These are phyloP conservation scores for Suillus paluster DNA, from an alignment of 768 basidiomycete species.

Conservation along the genomic window DNA sequence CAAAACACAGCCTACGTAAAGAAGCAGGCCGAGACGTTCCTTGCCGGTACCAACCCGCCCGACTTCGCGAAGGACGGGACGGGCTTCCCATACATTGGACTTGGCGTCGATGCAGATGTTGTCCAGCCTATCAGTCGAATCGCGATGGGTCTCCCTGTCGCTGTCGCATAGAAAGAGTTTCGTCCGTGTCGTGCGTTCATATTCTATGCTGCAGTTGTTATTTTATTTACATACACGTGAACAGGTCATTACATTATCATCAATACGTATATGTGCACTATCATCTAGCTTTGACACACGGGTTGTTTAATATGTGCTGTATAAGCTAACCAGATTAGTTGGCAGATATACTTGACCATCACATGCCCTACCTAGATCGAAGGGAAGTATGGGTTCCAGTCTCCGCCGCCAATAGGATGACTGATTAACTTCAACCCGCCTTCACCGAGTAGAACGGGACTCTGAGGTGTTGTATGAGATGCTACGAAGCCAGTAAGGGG, in stretches of 20 bases:
- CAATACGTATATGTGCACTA: background rate
- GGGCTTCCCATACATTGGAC: conserved; percentile 43
- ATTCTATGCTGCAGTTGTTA: background rate
- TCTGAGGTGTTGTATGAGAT: background rate
- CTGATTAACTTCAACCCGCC: background rate
- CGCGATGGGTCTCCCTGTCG: conserved; percentile 48
- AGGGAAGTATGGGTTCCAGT: conserved; percentile 1
- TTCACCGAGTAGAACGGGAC: background rate
- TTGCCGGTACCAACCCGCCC: conserved; percentile 63
- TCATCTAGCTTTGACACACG: background rate
- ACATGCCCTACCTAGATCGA: background rate
- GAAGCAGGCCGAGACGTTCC: conserved; percentile 65
- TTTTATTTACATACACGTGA: background rate
- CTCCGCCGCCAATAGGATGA: background rate
- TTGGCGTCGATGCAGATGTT: conserved; percentile 46
- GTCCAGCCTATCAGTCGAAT: conserved; percentile 35
- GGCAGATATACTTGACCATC: background rate
- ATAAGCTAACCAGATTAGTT: background rate
- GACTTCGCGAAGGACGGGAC: conserved; percentile 64
- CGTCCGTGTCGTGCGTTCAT: background rate
- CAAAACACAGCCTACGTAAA: conserved; percentile 63
- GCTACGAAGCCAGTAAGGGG: background rate
- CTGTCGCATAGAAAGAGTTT: conserved; percentile 8
- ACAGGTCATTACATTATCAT: background rate
- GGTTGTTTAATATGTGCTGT: background rate